Evolutionary conservation across 1,284 basidiomycete species (phyloP).

Genomic region (Sporisorium scitamineum): DNA sequence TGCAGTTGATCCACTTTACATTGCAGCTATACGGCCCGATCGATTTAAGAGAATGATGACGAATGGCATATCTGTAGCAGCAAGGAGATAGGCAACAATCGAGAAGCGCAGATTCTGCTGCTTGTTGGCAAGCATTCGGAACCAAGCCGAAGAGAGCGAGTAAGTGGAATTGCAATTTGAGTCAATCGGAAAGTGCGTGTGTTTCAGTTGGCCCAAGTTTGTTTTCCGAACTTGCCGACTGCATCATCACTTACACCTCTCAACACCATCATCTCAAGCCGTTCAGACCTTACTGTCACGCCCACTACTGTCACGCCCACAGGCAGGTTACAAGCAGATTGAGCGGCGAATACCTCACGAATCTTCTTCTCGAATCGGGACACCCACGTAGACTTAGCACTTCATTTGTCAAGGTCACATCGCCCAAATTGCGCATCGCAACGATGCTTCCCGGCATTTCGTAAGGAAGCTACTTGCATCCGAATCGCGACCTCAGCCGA

Average conservation of each 20-base stretch:
- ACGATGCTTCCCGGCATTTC: not conserved
- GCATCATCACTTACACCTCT: not conserved
- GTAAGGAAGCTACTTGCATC: not conserved
- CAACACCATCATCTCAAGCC: conserved; percentile 1
- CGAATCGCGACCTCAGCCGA: not conserved
- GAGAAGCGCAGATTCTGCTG: not conserved
- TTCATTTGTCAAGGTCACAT: conserved; percentile 1
- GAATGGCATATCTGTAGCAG: too few relatives aligned
- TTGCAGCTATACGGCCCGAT: not conserved
- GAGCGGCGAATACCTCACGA: not conserved
- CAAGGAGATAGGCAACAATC: not conserved
- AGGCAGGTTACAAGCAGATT: too few relatives aligned
- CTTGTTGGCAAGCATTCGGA: not conserved
- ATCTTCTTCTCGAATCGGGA: not conserved
- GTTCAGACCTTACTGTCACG: not conserved
- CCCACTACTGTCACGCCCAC: not conserved
- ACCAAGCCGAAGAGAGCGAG: not conserved
- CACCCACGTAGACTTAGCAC: not conserved
- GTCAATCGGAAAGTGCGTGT: not conserved
- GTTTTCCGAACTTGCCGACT: not conserved
- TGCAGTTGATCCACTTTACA: not conserved
- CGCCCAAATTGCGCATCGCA: not conserved
- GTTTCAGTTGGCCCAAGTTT: conserved; percentile 1
- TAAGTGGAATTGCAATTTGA: not conserved
- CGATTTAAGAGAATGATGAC: too few relatives aligned